Evolutionary conservation across 371 early-diverging fungal species (phyloP).

Genomic region (Mortierella sp.): DNA sequence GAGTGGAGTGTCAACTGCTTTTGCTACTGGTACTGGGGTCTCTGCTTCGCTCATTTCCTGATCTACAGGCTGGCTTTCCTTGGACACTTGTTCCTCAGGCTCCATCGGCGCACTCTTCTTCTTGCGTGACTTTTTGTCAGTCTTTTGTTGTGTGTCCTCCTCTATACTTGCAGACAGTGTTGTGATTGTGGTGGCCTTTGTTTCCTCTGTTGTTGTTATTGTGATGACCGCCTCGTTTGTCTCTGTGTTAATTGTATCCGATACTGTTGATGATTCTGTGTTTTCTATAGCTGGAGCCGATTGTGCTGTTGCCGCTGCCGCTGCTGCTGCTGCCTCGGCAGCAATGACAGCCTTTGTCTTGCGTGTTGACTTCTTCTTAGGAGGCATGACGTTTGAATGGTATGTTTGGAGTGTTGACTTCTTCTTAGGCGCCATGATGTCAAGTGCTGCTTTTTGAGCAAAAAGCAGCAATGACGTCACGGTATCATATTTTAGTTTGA

Average conservation of each 20-base stretch:
- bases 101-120: slow-evolving; percentile 30
- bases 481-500: not conserved
- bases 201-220: slow-evolving; percentile 2
- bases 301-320: not conserved
- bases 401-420: too few species aligned
- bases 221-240: too few species aligned
- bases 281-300: not conserved
- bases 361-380: slow-evolving; percentile 39
- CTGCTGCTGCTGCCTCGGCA: slow-evolving; percentile 16
- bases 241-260: too few species aligned
- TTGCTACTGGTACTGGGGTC: not conserved
- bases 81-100: slow-evolving; percentile 40
- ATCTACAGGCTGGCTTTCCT: slow-evolving; percentile 3
- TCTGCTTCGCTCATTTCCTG: slow-evolving; percentile 17
- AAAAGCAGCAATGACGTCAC: not conserved
- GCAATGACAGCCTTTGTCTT: slow-evolving; percentile 37
- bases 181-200: not conserved
- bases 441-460: not conserved
- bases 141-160: not conserved
- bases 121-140: slow-evolving; percentile 15
- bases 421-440: too few species aligned
- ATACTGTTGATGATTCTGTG: not conserved
- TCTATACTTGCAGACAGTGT: not conserved
- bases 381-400: slow-evolving; percentile 30
- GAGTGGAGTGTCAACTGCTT: slow-evolving; percentile 4